Evolutionary conservation across 495 filamentous ascomycete species (phyloP), one percentile per base, ranked within the genome.

Genomic region (Penicillium flavigenum): DNA sequence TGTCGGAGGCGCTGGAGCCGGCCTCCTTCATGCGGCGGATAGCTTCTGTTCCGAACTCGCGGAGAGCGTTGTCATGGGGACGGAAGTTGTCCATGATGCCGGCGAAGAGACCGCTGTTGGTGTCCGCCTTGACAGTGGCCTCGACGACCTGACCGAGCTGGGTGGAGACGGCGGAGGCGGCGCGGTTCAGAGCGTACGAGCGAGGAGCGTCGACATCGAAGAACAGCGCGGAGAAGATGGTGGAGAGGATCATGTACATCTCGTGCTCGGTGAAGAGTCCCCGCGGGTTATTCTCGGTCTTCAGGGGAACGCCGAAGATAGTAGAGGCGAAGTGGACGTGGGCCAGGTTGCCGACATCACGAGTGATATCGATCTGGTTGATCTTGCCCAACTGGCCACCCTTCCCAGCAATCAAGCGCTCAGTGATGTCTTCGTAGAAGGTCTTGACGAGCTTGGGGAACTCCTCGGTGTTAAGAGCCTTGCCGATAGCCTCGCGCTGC

Each of bases 251-350:
- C 70, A 82, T 84, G 71, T 91, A 92, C 57, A 94, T 72, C 71
- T 94, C 89, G 38, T 92, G 83, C 62, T 89, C 87, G 8, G 84
- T 88, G 73, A 91, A 92, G 34, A 90, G 72, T 5, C 88, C 88
- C 57, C 80, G 81, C 11, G 84, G 78, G 63, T 86, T 83, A 27
- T 85, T 81, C 57, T 84, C 80, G 36, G 83, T 86, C 73, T 89
- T 88, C 57, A 96, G 73, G 0, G 90, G 87, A 2, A 96, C 77
- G 22, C 83, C 83, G 67, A 92, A 91, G 27, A 92, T 66, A 27
- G 79, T 80, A 8, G 90, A 79, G 3, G 83, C 88, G 49, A 94
- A 92, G 63, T 88, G 81, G 7, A 88, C 82, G 4, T 86, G 86
- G 0, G 83, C 86, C 5, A 90, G 61, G 63, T 92, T 92, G 46